Percentiles rank a stretch among this genome's conserved stretches.
Evolutionary conservation across 31 red algal genomes (phyloP).

Genomic region (Porphyra umbilicalis): DNA sequence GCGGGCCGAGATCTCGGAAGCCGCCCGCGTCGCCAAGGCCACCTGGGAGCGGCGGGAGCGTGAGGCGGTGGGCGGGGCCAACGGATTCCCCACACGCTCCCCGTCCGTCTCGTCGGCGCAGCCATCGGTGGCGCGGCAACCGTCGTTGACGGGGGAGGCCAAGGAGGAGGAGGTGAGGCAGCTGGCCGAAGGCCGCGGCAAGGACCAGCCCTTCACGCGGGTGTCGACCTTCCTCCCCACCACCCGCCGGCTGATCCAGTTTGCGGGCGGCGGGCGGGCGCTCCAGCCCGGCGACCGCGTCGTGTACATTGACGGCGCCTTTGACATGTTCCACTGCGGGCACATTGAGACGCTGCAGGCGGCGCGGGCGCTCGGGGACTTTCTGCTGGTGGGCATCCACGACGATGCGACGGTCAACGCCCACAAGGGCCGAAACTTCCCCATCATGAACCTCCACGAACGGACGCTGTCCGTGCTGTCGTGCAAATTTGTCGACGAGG

Average conservation of each 20-base stretch:
- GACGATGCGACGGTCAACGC: slow-evolving; percentile 83
- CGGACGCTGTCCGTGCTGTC: slow-evolving; percentile 68
- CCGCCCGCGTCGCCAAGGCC: background rate
- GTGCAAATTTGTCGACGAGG: slow-evolving; percentile 86
- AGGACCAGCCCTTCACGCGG: slow-evolving; percentile 23
- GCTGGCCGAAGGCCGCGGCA: background rate
- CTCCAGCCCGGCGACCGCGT: slow-evolving; percentile 77
- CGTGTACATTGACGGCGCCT: slow-evolving; percentile 92
- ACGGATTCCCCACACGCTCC: background rate
- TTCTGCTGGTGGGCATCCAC: slow-evolving; percentile 93
- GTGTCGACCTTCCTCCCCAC: slow-evolving; percentile 79
- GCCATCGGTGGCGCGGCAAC: background rate
- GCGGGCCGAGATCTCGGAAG: background rate
- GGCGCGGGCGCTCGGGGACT: slow-evolving; percentile 70
- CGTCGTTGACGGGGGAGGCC: background rate
- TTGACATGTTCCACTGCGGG: slow-evolving; percentile 91
- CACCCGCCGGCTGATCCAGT: slow-evolving; percentile 82
- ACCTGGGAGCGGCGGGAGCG: background rate
- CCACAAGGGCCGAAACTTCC: slow-evolving; percentile 84
- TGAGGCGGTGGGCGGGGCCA: background rate
- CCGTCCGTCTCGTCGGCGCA: background rate
- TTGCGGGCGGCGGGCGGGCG: slow-evolving; percentile 51
- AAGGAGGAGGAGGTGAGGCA: background rate
- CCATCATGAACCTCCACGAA: slow-evolving; percentile 99
- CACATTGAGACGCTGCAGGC: slow-evolving; percentile 76